Evolutionary conservation across 2,329 filamentous ascomycete genomes (phyloP).

Genomic region (Ophiostoma perfectum): DNA sequence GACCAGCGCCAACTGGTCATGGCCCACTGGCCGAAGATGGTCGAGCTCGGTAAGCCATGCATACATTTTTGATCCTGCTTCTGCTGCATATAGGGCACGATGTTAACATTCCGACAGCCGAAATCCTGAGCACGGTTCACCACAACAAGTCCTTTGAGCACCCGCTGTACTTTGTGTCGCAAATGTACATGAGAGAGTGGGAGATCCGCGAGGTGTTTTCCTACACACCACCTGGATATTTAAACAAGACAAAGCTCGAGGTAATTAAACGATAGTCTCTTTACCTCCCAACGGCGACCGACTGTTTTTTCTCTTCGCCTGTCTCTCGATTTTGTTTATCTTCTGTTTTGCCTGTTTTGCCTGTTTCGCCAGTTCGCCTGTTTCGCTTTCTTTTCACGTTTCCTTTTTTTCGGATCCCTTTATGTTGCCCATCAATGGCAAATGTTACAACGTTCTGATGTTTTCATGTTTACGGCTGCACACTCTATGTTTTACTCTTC

Average conservation of each 20-base stretch:
- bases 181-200: conserved; percentile 44
- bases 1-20: conserved; percentile 35
- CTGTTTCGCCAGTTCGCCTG: too few species aligned
- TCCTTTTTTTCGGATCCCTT: too few species aligned
- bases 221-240: neutral
- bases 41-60: conserved; percentile 19
- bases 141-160: conserved; percentile 33
- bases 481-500: too few species aligned
- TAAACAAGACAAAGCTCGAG: neutral
- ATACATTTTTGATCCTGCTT: too few species aligned
- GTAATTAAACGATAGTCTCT: neutral
- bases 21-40: conserved; percentile 30
- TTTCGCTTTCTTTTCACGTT: too few species aligned
- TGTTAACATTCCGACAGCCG: neutral
- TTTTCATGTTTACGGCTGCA: too few species aligned
- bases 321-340: too few species aligned
- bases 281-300: neutral
- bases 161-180: conserved; percentile 42
- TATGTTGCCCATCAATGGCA: too few species aligned
- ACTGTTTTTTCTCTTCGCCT: too few species aligned
- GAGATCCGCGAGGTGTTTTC: conserved; percentile 20
- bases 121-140: conserved; percentile 16
- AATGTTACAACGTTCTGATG: too few species aligned
- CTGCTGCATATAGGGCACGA: too few species aligned
- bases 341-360: too few species aligned